Base-by-base conservation (phyloP, 169 alveolate genomes). In the Plasmodium adleri region DNA sequence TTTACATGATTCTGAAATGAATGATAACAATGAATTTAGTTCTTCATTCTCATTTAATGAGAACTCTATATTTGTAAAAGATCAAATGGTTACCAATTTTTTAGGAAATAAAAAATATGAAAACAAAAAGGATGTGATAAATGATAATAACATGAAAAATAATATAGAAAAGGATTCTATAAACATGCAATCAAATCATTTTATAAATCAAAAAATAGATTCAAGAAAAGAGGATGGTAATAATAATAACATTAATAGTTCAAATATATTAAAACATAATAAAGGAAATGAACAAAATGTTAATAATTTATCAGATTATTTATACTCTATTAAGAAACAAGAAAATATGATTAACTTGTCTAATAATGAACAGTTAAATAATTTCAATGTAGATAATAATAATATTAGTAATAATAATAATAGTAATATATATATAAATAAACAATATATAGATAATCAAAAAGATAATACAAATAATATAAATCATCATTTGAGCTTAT, bases 11-110 rank as follows among this genome's bases (percentile, higher is more conserved):
- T 68, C 58, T 50, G 43, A 17, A 22, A 50, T 59, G 15, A 26
- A 58, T 28, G 89, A 67, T 2, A 50, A 59, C 20, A 17, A 66
- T 28, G 64, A 66, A 17, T 7, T 67, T 43, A 67, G 0, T 20
- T 4, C 45, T n/a, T 63, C 76, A 15, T 76, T 63, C 59, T 28
- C 68, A 13, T 78, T 64, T 70, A 64, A 64, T 15, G 71, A 71
- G 4, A 64, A 28, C 45, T 32, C 45, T 32, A 32, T 5, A 32
- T 32, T 3, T 32, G 45, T 32, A 32, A 4, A 32, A 32, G 45
- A 32, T 4, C 9, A 32, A 32, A 32, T 32, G 45, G 8, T 32
- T 5, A 32, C 45, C 3, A 6, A 32, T 5, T 32, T 32, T 32
- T 6, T 32, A 32, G 45, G 45, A 32, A 32, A 32, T 32, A 32